Evolutionary conservation across 345 rosid genomes (phyloP).

Genomic region (Passiflora organensis): DNA sequence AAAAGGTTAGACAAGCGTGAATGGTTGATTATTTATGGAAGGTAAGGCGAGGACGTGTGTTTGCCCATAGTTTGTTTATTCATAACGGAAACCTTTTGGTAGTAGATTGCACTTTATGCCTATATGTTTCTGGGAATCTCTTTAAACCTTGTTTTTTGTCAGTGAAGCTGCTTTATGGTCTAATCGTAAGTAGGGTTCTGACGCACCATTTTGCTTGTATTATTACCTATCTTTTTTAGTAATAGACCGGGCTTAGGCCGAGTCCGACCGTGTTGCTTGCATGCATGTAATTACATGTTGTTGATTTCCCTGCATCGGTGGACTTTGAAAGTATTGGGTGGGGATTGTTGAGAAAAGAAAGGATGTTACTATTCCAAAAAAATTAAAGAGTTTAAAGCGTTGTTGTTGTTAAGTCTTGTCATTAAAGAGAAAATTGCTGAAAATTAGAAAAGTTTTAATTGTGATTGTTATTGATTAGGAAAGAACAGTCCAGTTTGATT

Average conservation of each 20-base stretch:
- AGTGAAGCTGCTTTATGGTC: not conserved
- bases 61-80: slow-evolving; percentile 26
- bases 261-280: slow-evolving; percentile 8
- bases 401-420: no score
- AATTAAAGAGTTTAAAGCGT: no score
- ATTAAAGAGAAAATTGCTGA: no score
- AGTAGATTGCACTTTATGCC: not conserved
- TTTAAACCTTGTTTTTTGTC: slow-evolving; percentile 8
- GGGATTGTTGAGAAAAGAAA: not conserved
- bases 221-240: not conserved
- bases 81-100: slow-evolving; percentile 7
- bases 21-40: slow-evolving; percentile 5
- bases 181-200: not conserved
- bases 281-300: not conserved
- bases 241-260: not conserved
- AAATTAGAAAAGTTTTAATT: no score
- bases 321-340: no score
- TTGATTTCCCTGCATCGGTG: no score
- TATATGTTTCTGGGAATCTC: slow-evolving; percentile 8
- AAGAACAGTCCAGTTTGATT: no score
- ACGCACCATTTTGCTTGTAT: not conserved
- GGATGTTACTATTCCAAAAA: no score
- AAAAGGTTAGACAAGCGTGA: not conserved
- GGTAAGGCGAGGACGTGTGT: slow-evolving; percentile 29
- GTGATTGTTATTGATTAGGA: no score